Evolutionary conservation across 306 rosid genomes (phyloP), one percentile per base, ranked within the genome.

Genomic region (Pyrus betulifolia): DNA sequence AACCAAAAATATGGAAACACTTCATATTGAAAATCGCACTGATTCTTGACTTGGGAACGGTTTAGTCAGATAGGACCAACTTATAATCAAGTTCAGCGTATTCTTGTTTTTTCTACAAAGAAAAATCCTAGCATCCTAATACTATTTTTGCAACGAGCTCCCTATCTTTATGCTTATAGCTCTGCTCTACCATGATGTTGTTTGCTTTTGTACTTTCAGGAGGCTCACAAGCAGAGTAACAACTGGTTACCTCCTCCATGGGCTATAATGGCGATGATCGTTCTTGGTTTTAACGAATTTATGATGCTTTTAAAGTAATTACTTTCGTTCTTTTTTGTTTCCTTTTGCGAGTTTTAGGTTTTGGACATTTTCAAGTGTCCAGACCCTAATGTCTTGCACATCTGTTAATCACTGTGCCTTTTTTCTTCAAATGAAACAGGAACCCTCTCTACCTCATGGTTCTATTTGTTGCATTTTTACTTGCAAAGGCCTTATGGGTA

Each of bases 201-300:
- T 61, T 62, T 44, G 8, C 60, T 74, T 59, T 40, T 74, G 78
- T 62, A 65, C 22, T 74, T 57, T 67, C 97, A 94, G 98, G 98
- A 87, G 81, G 98, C 97, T 59, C 76, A 86, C 82, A 92, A 79
- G 89, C 86, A 88, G 46, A 89, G 84, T 80, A 94, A 89, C 84
- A 87, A 86, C 79, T 87, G 97, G 98, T 69, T 90, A 73, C 98
- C 98, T 72, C 96, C 98, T 87, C 91, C 91, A 64, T 94, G 98
- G 98, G 87, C 96, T 67, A 91, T 94, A 45, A n/a, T 86, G 83
- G 93, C 91, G 5, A 74, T 92, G 88, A 3, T 85, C 67, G 22
- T 92, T 69, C 97, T 94, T 74, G 98, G 98, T 44, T 94, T 85
- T 76, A 90, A 94, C 44, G 98, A 94, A 78, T 84, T 94, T 76